These are phyloP conservation scores for Curvularia sp. DNA, from an alignment of 2,329 filamentous ascomycete genomes.

Conservation along the genomic window DNA sequence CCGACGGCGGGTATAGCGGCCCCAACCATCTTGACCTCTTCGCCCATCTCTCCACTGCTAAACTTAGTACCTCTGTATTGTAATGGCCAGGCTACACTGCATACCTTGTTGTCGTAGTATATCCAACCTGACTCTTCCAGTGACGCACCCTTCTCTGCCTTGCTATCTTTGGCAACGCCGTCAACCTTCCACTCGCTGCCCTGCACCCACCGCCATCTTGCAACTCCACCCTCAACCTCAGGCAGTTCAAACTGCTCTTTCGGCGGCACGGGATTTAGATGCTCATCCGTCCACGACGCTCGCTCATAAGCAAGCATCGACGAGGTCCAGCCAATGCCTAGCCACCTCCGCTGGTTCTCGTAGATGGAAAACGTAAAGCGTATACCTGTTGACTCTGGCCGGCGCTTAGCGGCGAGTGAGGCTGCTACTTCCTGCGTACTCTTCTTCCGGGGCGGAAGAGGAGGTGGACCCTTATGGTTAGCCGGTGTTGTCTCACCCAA, in stretches of 20 bases:
- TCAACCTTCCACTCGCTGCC: slow-evolving; percentile 88
- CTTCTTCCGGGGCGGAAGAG: slow-evolving; percentile 54
- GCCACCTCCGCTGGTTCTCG: slow-evolving; percentile 94
- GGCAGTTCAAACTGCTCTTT: slow-evolving; percentile 76
- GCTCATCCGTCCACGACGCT: slow-evolving; percentile 93
- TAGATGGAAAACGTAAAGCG: slow-evolving; percentile 97
- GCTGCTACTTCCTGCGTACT: slow-evolving; percentile 58
- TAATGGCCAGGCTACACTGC: not conserved
- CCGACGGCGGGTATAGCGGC: slow-evolving; percentile 86
- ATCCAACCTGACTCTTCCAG: slow-evolving; percentile 80
- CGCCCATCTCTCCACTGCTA: slow-evolving; percentile 85
- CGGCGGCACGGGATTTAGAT: slow-evolving; percentile 78
- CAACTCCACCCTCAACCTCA: slow-evolving; percentile 68
- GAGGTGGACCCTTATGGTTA: slow-evolving; percentile 44
- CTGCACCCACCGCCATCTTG: slow-evolving; percentile 82
- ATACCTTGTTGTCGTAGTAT: slow-evolving; percentile 95
- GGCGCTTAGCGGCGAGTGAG: slow-evolving; percentile 51
- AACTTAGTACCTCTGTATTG: slow-evolving; percentile 21
- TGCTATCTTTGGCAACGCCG: slow-evolving; percentile 60
- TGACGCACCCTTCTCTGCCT: slow-evolving; percentile 47
- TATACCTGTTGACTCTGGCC: slow-evolving; percentile 72
- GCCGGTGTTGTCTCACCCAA: slow-evolving; percentile 62
- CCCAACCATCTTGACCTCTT: slow-evolving; percentile 87
- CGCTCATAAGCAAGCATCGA: slow-evolving; percentile 91
- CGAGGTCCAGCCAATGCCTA: slow-evolving; percentile 93